Base-by-base conservation (phyloP, 345 rosid species). In the Acer negundo region DNA sequence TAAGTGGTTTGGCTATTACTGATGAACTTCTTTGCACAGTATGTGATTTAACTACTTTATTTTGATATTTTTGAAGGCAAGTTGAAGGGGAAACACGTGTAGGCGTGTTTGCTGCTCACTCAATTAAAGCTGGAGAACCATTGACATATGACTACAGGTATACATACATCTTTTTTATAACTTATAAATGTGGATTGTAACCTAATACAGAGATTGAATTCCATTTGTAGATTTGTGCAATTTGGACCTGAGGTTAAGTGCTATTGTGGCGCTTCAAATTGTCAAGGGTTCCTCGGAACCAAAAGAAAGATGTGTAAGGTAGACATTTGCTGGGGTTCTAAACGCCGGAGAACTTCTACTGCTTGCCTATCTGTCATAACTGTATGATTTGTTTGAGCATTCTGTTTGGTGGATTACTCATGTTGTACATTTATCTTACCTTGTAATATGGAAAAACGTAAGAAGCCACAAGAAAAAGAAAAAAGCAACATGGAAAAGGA, bases 141-240 rank as follows among this genome's bases (percentile, higher is more conserved):
- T 82, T 95, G 79, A 95, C 99, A 69, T 95, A 95, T 63, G 97
- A 95, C 71, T 95, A 95, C 92, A 91, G 96, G 99, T 95, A 75
- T 49, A 74, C 61, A 7, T 59, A n/a, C 67, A 51, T 66, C 31
- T 35, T 3, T 26, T 24, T 67, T 67, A 26, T 10, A 59, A 19
- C 12, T 58, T 59, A 59, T 9, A 28, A 15, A 23, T 4, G 2
- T 44, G 4, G 69, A 11, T 62, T 62, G 66, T 62, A 23, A 17
- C 3, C n/a, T 65, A 20, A 7, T 26, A 65, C 9, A 5, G 44
- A 59, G 26, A 20, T 59, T 59, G 63, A 59, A 59, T 59, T n/a
- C 38, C 23, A 0, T 1, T 56, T 17, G 77, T 68, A 95, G 98
- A 84, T 95, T 93, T 87, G 92, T 95, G 64, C 97, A 92, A 83